Base-by-base conservation (phyloP, 78 protist genomes). In the Carpediemonas membranifera region DNA sequence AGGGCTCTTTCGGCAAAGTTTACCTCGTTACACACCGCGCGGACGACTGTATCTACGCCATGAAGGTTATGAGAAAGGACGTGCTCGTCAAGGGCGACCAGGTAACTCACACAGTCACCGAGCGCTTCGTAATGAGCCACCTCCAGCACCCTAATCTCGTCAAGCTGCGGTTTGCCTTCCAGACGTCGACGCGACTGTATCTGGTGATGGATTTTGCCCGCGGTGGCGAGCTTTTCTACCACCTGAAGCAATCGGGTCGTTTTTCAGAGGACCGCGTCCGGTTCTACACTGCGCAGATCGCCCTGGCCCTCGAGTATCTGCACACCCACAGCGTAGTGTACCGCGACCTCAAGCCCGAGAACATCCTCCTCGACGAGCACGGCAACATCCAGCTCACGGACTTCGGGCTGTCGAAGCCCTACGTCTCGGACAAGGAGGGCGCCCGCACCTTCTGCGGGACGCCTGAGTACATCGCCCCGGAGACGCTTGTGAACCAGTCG, bases 391-490 rank as follows among this genome's bases (percentile, higher is more conserved):
- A 60, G 58, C 30, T 94, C 50, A 92, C 96, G 2, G 98, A 94
- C 68, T 94, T 92, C 55, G 98, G 98, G 18, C 84, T 94, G 7
- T 76, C 89, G 19, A 94, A 94, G 71, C 83, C 61, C 18, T 15
- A 70, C 24, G 73, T 80, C 57, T 73, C 43, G 35, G 76, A 35
- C 9, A 19, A 0, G 1, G n/a, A 18, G 53, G 25, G n/a, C 62
- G 86, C 60, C 84, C 92, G 0, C 66, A 84, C 98, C 1, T 84
- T 94, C 63, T 94, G 98, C 74, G 98, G 98, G 11, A 94, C 98
- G 16, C 97, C 99, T 11, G 98, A 93, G 65, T 95, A 95, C 68
- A 71, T 95, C n/a, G 94, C 90, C 1, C 90, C 91, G 21, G 94
- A 85, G 62, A 64, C 82, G 11, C 59, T 90, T 9, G 55, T 61